Conservation (phyloP, 805 yeast genomes). For the Hanseniaspora thailandica region DNA sequence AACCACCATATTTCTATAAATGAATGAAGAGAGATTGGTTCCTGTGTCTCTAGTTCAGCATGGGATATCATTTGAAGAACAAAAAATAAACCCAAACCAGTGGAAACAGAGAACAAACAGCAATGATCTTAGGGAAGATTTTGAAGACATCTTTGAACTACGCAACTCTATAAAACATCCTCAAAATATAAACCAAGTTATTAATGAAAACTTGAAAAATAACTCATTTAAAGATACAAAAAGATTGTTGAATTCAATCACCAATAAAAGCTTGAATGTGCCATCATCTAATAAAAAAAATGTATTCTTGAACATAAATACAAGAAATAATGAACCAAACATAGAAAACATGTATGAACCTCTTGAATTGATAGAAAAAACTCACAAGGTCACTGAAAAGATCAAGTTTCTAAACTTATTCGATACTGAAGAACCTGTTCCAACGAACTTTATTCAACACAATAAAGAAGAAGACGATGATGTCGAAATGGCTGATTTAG, state of each 20-base stretch:
- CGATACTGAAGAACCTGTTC: neutral
- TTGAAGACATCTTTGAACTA: neutral
- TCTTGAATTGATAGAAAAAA: neutral
- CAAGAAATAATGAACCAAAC: neutral
- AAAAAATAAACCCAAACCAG: neutral
- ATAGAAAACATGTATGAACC: neutral
- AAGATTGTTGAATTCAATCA: neutral
- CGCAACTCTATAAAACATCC: neutral
- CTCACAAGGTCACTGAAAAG: slow-evolving; percentile 7
- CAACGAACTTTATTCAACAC: neutral
- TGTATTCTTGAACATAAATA: neutral
- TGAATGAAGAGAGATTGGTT: neutral
- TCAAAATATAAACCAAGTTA: neutral
- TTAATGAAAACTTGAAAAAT: neutral
- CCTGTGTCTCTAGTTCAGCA: neutral
- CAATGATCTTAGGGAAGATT: slow-evolving; percentile 4
- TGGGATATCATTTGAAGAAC: neutral
- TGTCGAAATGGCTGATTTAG: slow-evolving; percentile 4
- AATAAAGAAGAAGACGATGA: neutral
- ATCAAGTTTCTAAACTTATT: neutral
- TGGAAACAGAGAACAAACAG: slow-evolving; percentile 9
- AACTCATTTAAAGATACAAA: neutral
- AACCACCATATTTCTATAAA: neutral
- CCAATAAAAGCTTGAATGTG: neutral
- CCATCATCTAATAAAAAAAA: neutral